A percentile compares a stretch with the other conserved stretches of the same genome.
phyloP scores from a whole-genome alignment of 495 filamentous ascomycete genomes.

The Xylaria castorea region DNA sequence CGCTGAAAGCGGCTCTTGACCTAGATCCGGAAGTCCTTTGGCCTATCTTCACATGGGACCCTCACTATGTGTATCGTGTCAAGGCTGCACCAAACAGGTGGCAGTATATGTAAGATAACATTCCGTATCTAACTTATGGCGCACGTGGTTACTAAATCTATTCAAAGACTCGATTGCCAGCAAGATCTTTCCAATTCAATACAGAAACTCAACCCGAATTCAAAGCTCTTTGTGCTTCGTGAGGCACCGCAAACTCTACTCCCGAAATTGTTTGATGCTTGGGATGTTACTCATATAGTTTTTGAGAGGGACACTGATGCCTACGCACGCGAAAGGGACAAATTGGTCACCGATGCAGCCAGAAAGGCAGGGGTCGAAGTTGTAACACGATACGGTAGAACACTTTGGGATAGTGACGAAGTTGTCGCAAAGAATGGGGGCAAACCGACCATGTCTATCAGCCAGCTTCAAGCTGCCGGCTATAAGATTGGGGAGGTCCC shows the following conservation, averaged over 20 bases:
- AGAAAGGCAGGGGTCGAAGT: slow-evolving; percentile 69
- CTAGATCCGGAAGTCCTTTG: slow-evolving; percentile 67
- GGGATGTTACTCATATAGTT: slow-evolving; percentile 72
- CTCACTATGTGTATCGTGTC: slow-evolving; percentile 73
- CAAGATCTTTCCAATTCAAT: slow-evolving; percentile 66
- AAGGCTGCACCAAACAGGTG: slow-evolving; percentile 70
- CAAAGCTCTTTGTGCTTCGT: slow-evolving; percentile 69
- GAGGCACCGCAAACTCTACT: slow-evolving; percentile 72
- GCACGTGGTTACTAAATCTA: background rate
- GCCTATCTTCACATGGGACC: slow-evolving; percentile 75
- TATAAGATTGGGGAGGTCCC: slow-evolving; percentile 59
- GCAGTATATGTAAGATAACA: slow-evolving; percentile 61
- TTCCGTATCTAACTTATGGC: background rate
- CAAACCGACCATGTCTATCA: slow-evolving; percentile 73
- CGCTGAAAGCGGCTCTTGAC: slow-evolving; percentile 67
- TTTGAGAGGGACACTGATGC: slow-evolving; percentile 78
- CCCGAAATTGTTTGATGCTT: slow-evolving; percentile 70
- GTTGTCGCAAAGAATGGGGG: slow-evolving; percentile 66
- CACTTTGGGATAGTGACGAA: slow-evolving; percentile 71
- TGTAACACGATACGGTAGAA: slow-evolving; percentile 63
- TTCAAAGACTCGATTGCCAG: slow-evolving; percentile 65
- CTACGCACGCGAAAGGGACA: slow-evolving; percentile 68
- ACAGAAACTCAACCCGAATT: slow-evolving; percentile 65
- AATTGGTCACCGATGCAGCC: slow-evolving; percentile 58
- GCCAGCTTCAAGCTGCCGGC: slow-evolving; percentile 61